Evolutionary conservation across 139 green algal species (phyloP).

Genomic region (Mychonastes homosphaera): DNA sequence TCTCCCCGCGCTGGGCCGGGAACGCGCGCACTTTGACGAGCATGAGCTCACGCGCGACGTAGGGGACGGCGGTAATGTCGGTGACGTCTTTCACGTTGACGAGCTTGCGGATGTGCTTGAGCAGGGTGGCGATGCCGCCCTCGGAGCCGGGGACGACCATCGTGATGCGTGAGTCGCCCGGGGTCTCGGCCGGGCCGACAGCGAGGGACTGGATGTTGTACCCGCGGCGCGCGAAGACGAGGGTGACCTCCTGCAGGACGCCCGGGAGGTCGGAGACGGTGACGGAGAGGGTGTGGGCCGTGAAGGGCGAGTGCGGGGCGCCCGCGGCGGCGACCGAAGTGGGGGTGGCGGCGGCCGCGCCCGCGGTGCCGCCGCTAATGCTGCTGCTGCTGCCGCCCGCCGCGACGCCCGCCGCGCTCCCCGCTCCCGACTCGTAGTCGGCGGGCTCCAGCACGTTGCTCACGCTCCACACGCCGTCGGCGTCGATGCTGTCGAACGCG

Average conservation of each 20-base stretch:
- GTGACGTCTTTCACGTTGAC: constrained; percentile 64
- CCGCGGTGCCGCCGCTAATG: too few relatives aligned
- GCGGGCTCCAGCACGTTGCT: constrained; percentile 55
- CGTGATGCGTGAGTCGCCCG: constrained; percentile 78
- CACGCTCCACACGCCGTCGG: constrained; percentile 39
- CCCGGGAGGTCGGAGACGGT: constrained; percentile 81
- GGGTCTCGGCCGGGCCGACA: constrained; percentile 74
- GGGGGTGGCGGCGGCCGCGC: neutral
- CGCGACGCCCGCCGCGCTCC: too few relatives aligned
- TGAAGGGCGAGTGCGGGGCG: neutral
- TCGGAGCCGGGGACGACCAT: constrained; percentile 80
- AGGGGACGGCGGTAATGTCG: constrained; percentile 67
- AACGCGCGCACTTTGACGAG: constrained; percentile 74
- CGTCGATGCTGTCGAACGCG: constrained; percentile 31
- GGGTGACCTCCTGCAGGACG: constrained; percentile 90
- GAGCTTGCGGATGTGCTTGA: constrained; percentile 18
- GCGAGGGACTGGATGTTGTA: constrained; percentile 97
- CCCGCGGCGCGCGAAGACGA: constrained; percentile 86
- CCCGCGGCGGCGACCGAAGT: constrained; percentile 3
- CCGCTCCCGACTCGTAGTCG: constrained; percentile 28
- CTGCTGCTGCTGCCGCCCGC: too few relatives aligned
- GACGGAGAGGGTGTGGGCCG: constrained; percentile 77
- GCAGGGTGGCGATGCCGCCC: constrained; percentile 41
- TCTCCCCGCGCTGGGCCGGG: constrained; percentile 57
- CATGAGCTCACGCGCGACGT: constrained; percentile 84